Evolutionary conservation across 164 flowering plant species (phyloP), one percentile per base, ranked within the genome.

Genomic region (Sextonia rubra): DNA sequence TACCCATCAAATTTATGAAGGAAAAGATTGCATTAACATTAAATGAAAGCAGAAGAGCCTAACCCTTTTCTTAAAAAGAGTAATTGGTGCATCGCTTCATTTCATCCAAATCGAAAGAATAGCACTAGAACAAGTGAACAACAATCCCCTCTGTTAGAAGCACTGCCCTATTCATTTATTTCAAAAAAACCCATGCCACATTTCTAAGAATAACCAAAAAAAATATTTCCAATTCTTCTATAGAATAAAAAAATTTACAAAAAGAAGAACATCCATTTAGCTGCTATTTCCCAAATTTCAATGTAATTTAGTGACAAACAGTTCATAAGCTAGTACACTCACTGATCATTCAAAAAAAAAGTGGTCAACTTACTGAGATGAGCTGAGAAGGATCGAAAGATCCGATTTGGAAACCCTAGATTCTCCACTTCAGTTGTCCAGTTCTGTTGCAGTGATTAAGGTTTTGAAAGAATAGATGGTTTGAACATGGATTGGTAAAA

Each of bases 391-490:
- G 15, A 47, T 26, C 25, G 37, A 26, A 66, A 58, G 14, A 64
- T 29, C n/a, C 9, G 9, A 67, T 20, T 30, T 3, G 44, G 24
- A 26, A 23, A 18, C 60, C 15, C 30, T 25, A 56, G 29, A 4
- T 56, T 30, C 63, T 27, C n/a, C 27, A 25, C 8, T 30, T 11
- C 44, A 64, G 22, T 27, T 12, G 64, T 24, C 2, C 5, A 20
- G 23, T 32, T 56, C 65, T 22, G n/a, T 29, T 20, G 44, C 14
- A 47, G 14, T 62, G 67, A 15, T 9, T 15, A 60, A 47, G 55
- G 48, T 49, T 22, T 18, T 27, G n/a, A 52, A 75, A 69, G 56
- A 58, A 32, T 55, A 64, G 58, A 65, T 52, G 58, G 55, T 56
- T 69, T 20, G n/a, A 52, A 20, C 14, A 14, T 3, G n/a, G n/a